phyloP scores from a whole-genome alignment of 208 protist species.

The Acanthamoeba polyphaga region DNA sequence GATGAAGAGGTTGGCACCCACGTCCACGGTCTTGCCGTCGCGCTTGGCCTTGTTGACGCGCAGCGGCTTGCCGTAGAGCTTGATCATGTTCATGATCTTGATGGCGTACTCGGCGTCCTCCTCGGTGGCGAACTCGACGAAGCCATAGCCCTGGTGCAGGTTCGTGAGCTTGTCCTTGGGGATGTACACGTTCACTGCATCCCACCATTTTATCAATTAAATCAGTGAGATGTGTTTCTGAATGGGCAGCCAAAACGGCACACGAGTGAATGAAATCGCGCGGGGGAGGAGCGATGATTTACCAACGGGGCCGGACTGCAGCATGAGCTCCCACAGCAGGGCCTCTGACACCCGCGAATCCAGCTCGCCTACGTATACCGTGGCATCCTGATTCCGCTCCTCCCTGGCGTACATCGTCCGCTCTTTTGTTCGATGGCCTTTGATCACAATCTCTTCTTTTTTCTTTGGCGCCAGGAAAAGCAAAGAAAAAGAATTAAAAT shows the following conservation, averaged over 20 bases:
- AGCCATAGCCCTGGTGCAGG: slow-evolving; percentile 91
- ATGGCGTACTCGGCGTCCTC: slow-evolving; percentile 95
- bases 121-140: slow-evolving; percentile 94
- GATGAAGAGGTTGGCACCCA: slow-evolving; percentile 96
- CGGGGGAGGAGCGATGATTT: background rate
- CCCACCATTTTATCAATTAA: background rate
- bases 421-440: no score
- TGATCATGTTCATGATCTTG: slow-evolving; percentile 94
- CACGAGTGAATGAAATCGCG: slow-evolving; percentile 32
- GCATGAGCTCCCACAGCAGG: slow-evolving; percentile 95
- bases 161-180: slow-evolving; percentile 94
- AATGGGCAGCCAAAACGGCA: background rate
- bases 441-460: background rate
- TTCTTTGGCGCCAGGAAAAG: background rate
- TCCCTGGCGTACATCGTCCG: slow-evolving; percentile 35
- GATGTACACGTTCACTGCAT: slow-evolving; percentile 92
- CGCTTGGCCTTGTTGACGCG: slow-evolving; percentile 89
- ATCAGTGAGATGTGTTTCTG: background rate
- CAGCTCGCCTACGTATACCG: slow-evolving; percentile 93
- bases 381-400: slow-evolving; percentile 94
- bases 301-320: slow-evolving; percentile 94
- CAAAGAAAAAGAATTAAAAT: background rate
- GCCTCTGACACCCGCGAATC: slow-evolving; percentile 92
- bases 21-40: slow-evolving; percentile 85
- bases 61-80: slow-evolving; percentile 94